phyloP scores from a whole-genome alignment of 2,329 filamentous ascomycete species.

The Phyllosticta citribraziliensis region DNA sequence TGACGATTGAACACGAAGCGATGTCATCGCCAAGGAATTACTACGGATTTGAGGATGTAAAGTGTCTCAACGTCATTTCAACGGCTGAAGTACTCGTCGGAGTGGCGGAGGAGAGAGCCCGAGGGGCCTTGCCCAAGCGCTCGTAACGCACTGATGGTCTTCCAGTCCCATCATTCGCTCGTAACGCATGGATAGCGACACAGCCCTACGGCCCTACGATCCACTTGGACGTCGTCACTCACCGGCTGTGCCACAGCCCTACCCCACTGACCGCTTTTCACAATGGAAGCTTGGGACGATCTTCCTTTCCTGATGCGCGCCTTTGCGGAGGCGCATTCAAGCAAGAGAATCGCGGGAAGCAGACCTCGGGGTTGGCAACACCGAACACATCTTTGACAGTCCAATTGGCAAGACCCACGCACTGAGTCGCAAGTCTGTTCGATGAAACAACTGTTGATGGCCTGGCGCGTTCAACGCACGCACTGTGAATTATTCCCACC shows the following conservation, averaged over 20 bases:
- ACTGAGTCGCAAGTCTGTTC: neutral
- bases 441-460: neutral
- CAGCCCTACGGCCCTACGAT: neutral
- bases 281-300: neutral
- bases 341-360: neutral
- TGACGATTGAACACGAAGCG: neutral
- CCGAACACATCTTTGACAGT: neutral
- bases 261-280: neutral
- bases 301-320: neutral
- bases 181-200: neutral
- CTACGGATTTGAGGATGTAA: neutral
- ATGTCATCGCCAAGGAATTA: neutral
- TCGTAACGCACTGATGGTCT: neutral
- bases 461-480: neutral
- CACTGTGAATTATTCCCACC: neutral
- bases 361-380: neutral
- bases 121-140: neutral
- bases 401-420: neutral
- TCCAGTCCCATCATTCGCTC: neutral
- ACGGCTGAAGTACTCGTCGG: neutral
- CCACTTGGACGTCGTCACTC: neutral
- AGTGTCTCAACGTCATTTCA: neutral
- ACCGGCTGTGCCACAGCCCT: neutral
- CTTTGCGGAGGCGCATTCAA: neutral
- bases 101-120: neutral